Base-by-base conservation (phyloP, 208 protist species). In the Acanthamoeba healyi region DNA sequence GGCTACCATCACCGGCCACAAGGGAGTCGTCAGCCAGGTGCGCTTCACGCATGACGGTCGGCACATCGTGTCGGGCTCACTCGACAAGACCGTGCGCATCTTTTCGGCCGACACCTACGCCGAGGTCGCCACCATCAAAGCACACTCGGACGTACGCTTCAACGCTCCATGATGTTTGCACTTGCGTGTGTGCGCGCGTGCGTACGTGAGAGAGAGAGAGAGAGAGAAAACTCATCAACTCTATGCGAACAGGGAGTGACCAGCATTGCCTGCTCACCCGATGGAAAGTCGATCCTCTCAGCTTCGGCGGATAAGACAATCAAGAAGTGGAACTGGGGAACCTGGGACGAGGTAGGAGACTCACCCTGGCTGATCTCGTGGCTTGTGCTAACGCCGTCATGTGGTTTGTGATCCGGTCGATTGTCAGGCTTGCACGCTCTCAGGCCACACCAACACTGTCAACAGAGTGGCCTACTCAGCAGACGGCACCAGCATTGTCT, bases 391-490 rank as follows among this genome's bases (percentile, higher is more conserved):
- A n/a, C n/a, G n/a, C n/a, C n/a, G n/a, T n/a, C n/a, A n/a, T n/a
- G n/a, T n/a, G n/a, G n/a, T n/a, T n/a, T n/a, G n/a, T n/a, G n/a
- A n/a, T n/a, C n/a, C n/a, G n/a, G n/a, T n/a, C n/a, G n/a, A n/a
- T n/a, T n/a, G n/a, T n/a, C n/a, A n/a, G n/a, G n/a, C n/a, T n/a
- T 34, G 65, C 4, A 42, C 46, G 10, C 93, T 97, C 22, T 1
- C 14, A 34, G 54, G 95, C 5, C 96, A 97, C 72, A 36, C 70
- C 3, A 44, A 63, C 19, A 49, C 77, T 49, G 95, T 97, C 19
- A 94, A 84, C 26, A 5, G 93, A 10, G 19, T 26, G 38, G 32
- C 19, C 86, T 94, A 40, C 36, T 93, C 84, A 7, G 12, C 54
- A 6, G 40, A 94, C 17, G 87, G 79, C 46, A 82, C 6, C 15